Conservation (phyloP, 306 rosid genomes). For the Malus asiatica region DNA sequence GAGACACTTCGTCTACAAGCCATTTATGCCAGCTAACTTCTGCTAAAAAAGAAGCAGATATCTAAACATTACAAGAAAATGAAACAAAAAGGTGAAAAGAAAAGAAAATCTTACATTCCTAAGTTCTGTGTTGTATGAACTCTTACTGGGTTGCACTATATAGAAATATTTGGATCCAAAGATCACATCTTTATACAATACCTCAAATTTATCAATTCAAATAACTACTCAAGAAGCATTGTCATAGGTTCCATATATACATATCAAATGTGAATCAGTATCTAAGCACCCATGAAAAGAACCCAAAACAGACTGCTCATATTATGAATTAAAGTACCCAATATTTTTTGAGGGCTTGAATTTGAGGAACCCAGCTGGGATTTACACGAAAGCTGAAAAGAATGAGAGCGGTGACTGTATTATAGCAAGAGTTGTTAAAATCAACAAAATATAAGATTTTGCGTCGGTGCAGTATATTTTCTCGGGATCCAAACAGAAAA, state of each 20-base stretch:
- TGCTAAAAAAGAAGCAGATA: not conserved
- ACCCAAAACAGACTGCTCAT: not conserved
- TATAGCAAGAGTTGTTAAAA: not conserved
- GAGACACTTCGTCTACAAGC: constrained; percentile 72
- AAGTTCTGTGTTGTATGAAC: not conserved
- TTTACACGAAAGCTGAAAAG: not conserved
- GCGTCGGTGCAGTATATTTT: not conserved
- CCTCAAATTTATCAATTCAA: too few relatives aligned
- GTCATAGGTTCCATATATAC: not conserved
- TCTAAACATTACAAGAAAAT: not conserved
- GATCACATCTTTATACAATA: not conserved
- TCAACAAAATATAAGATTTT: not conserved
- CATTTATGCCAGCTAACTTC: constrained; percentile 31
- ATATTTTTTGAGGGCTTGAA: not conserved
- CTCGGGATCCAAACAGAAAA: not conserved
- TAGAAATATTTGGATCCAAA: not conserved
- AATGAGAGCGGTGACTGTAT: not conserved
- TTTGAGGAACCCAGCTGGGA: not conserved
- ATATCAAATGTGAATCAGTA: not conserved
- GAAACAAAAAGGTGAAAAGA: not conserved
- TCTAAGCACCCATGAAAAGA: not conserved
- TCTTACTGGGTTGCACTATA: not conserved
- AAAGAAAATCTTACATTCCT: not conserved
- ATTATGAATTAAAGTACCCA: not conserved
- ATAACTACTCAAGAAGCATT: too few relatives aligned